A percentile compares a stretch with the other conserved stretches of the same genome.
Conservation (phyloP, 2,329 filamentous ascomycete genomes). For the Stemphylium vesicarium region DNA sequence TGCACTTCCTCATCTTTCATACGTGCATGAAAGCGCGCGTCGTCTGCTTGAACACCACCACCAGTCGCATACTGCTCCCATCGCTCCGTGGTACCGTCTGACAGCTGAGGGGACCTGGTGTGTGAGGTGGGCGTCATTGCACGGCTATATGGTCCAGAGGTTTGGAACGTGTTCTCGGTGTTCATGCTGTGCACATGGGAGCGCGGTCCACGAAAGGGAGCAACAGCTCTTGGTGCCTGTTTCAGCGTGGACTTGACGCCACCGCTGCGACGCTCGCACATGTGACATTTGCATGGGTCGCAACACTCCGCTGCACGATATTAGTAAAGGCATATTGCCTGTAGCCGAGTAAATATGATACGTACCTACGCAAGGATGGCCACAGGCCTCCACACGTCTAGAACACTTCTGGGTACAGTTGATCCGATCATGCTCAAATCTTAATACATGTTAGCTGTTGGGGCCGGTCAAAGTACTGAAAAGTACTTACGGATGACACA, state of each 20-base stretch:
- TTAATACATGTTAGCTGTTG: background rate
- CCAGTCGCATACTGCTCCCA: conserved; percentile 19
- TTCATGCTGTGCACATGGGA: conserved; percentile 5
- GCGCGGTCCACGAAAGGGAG: background rate
- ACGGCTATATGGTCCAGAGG: background rate
- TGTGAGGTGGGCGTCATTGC: background rate
- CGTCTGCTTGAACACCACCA: conserved; percentile 25
- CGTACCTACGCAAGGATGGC: conserved; percentile 38
- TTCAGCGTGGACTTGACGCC: conserved; percentile 38
- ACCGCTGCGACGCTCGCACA: conserved; percentile 32
- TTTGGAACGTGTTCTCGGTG: conserved; percentile 8
- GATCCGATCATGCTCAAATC: conserved; percentile 37
- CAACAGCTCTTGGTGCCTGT: conserved; percentile 10
- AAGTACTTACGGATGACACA: conserved; percentile 41
- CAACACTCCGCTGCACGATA: conserved; percentile 28
- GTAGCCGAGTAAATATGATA: background rate
- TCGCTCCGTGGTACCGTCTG: conserved; percentile 6
- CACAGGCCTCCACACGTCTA: conserved; percentile 30
- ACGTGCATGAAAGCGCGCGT: conserved; percentile 22
- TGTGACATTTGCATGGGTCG: conserved; percentile 38
- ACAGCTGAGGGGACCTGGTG: background rate
- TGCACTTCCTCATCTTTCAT: conserved; percentile 19
- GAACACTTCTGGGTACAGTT: conserved; percentile 44
- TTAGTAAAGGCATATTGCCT: background rate
- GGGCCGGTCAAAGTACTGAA: background rate